Evolutionary conservation across 2,329 filamentous ascomycete genomes (phyloP).

Genomic region (Alternaria tenuissima): DNA sequence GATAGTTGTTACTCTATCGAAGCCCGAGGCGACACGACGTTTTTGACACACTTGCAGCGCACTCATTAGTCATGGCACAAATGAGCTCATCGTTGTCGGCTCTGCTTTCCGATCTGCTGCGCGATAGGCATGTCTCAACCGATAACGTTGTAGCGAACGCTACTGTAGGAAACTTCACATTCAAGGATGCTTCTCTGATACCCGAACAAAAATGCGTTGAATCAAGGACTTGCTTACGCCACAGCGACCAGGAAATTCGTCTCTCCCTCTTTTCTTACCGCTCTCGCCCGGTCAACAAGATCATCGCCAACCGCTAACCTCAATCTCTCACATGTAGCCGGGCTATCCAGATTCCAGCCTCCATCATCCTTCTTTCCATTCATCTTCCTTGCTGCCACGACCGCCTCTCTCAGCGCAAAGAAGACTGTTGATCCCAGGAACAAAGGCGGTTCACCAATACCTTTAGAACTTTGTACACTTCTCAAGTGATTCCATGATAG

Average conservation of each 20-base stretch:
- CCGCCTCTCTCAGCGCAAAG: slow-evolving; percentile 84
- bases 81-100: not conserved
- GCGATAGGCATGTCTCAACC: slow-evolving; percentile 2
- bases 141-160: not conserved
- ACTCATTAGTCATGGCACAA: slow-evolving; percentile 19
- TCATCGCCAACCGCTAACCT: slow-evolving; percentile 79
- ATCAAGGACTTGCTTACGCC: slow-evolving; percentile 16
- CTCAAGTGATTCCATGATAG: slow-evolving; percentile 83
- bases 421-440: slow-evolving; percentile 86
- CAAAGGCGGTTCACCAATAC: slow-evolving; percentile 74
- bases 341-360: slow-evolving; percentile 72
- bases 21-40: not conserved
- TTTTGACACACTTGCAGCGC: slow-evolving; percentile 24
- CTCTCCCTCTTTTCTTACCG: slow-evolving; percentile 75
- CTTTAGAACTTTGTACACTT: slow-evolving; percentile 82
- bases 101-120: slow-evolving; percentile 1
- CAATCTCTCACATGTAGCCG: slow-evolving; percentile 83
- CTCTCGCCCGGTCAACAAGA: slow-evolving; percentile 74
- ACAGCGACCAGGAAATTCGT: slow-evolving; percentile 40
- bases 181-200: not conserved
- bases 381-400: slow-evolving; percentile 73
- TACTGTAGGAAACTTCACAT: too few relatives aligned
- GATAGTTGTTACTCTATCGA: not conserved
- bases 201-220: not conserved
- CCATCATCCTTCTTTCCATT: slow-evolving; percentile 47